Percentiles rank a stretch among this genome's conserved stretches.
phyloP scores from a whole-genome alignment of 2,329 filamentous ascomycete genomes.

The Neofusicoccum cordaticola region DNA sequence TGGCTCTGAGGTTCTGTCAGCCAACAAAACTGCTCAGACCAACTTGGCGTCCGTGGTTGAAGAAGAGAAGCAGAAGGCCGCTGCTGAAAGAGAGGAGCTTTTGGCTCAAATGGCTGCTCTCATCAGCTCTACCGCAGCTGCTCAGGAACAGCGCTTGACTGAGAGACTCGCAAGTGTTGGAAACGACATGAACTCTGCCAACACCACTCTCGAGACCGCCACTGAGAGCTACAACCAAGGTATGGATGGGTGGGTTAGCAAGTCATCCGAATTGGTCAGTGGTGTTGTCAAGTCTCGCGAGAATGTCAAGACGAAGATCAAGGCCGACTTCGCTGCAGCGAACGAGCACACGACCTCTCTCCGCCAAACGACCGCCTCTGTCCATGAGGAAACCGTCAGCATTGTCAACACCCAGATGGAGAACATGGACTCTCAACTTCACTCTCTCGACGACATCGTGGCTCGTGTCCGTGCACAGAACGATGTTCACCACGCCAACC shows the following conservation, averaged over 20 bases:
- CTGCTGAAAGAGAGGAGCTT: slow-evolving; percentile 70
- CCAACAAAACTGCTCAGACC: slow-evolving; percentile 64
- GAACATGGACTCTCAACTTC: slow-evolving; percentile 85
- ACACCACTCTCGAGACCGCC: slow-evolving; percentile 62
- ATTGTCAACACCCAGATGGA: slow-evolving; percentile 87
- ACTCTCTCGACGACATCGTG: slow-evolving; percentile 86
- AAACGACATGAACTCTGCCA: slow-evolving; percentile 63
- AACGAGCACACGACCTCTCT: slow-evolving; percentile 81
- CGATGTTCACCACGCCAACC: slow-evolving; percentile 68
- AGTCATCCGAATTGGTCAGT: slow-evolving; percentile 66
- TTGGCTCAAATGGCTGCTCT: slow-evolving; percentile 75
- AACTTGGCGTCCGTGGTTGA: slow-evolving; percentile 68
- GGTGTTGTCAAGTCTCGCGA: slow-evolving; percentile 73
- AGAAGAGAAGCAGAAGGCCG: slow-evolving; percentile 71
- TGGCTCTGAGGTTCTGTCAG: slow-evolving; percentile 63
- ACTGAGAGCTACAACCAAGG: slow-evolving; percentile 65
- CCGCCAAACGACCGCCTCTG: slow-evolving; percentile 76
- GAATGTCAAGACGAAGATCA: slow-evolving; percentile 73
- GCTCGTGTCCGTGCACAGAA: slow-evolving; percentile 78
- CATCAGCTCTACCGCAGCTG: slow-evolving; percentile 69
- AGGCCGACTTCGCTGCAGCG: slow-evolving; percentile 82
- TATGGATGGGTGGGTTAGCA: slow-evolving; percentile 72
- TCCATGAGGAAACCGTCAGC: slow-evolving; percentile 84
- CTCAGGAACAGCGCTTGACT: slow-evolving; percentile 69
- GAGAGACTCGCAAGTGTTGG: slow-evolving; percentile 62